Conservation (phyloP, 2,329 filamentous ascomycete species). For the Emmonsiellopsis sp. region DNA sequence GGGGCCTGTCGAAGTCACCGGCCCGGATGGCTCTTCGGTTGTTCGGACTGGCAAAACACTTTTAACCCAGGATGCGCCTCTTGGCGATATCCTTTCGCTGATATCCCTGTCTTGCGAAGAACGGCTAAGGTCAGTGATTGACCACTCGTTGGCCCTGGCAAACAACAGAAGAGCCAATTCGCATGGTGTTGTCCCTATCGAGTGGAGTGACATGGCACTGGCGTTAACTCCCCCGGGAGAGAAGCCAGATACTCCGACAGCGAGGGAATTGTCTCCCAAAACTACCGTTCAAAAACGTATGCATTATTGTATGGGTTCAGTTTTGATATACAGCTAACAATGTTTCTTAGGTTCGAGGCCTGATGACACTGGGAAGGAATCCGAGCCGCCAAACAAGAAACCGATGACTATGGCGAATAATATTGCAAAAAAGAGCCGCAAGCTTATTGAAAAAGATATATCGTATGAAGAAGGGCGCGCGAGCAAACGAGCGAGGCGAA, state of each 20-base stretch:
- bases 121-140: slow-evolving; percentile 62
- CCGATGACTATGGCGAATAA: slow-evolving; percentile 29
- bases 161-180: slow-evolving; percentile 65
- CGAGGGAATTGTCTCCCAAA: slow-evolving; percentile 7
- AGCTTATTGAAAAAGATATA: slow-evolving; percentile 56
- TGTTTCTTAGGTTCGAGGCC: slow-evolving; percentile 25
- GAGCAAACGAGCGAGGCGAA: slow-evolving; percentile 56
- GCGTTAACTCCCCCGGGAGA: slow-evolving; percentile 33
- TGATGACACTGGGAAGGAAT: slow-evolving; percentile 28
- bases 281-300: slow-evolving; percentile 31
- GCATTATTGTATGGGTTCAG: slow-evolving; percentile 6
- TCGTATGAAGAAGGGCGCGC: slow-evolving; percentile 64
- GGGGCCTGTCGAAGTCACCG: slow-evolving; percentile 40
- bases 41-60: slow-evolving; percentile 59
- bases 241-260: slow-evolving; percentile 18
- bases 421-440: slow-evolving; percentile 46
- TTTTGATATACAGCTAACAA: slow-evolving; percentile 17
- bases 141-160: slow-evolving; percentile 65
- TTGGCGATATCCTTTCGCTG: slow-evolving; percentile 75
- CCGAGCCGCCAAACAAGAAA: not conserved
- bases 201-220: slow-evolving; percentile 64
- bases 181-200: slow-evolving; percentile 66
- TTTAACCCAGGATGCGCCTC: slow-evolving; percentile 58
- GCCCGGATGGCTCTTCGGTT: slow-evolving; percentile 54
- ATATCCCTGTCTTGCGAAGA: slow-evolving; percentile 77